Base-by-base conservation (phyloP, 2,329 filamentous ascomycete species). In the Nectriaceae sp. region DNA sequence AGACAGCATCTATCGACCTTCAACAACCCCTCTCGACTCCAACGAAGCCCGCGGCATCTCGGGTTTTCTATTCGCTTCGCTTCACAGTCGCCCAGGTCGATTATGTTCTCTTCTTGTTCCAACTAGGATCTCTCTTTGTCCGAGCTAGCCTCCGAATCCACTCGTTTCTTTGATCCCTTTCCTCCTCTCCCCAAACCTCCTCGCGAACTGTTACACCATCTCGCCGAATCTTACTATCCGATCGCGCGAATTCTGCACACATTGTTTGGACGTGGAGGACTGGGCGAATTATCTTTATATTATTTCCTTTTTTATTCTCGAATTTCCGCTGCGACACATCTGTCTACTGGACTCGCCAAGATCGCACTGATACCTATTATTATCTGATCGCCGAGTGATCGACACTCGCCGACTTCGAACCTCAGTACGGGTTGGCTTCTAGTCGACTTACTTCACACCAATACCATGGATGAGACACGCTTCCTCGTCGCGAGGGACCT, bases 121-220 rank as follows among this genome's bases (percentile, higher is more conserved):
- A 58, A 62, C 54, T 63, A 62, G 59, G 43, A 57, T 58, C 60
- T 62, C 57, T 62, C 35, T 56, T 55, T 57, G 56, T 60, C 55
- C 63, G 74, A 77, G 74, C 74, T 75, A 75, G 74, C 70, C 73
- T 75, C 73, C 64, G 56, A 62, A 65, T 71, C 60, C 73, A 70
- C 70, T 75, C 74, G 70, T 75, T 75, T 67, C 56, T 56, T 55
- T 48, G 55, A 51, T 55, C 53, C 50, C 41, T 37, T 56, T 18
- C 38, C 13, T 21, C 26, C n/a, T 35, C 16, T 43, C 37, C 44
- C 33, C 53, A 36, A 46, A 49, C 46, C 49, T 59, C 47, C 42
- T 55, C 48, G 47, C 43, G 44, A 36, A 24, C 47, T 26, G 24
- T 50, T 35, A 39, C 22, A 41, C 43, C 21, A 52, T 44, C 49